Evolutionary conservation across 1,139 yeast genomes (phyloP), one percentile per base, ranked within the genome.

Genomic region (Debaryomyces singareniensis): DNA sequence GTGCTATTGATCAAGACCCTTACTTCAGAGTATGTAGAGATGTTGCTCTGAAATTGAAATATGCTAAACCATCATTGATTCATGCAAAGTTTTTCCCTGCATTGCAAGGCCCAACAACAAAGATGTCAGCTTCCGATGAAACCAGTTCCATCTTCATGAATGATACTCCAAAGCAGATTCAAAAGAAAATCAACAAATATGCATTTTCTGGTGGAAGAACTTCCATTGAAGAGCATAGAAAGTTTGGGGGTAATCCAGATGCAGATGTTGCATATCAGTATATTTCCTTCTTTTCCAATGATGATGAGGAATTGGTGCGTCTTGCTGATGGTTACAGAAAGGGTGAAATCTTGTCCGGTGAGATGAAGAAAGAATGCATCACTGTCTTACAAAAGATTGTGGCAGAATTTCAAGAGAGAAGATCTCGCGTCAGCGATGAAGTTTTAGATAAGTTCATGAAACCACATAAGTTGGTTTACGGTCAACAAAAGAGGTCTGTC

Each of bases 1-100:
- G 98, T 71, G 99, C 99, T 28, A 93, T 93, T 55, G 99, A 93
- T 56, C 96, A 89, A 65, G 99, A 93, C 58, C 98, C 99, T 23
- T 93, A 93, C 60, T 93, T 93, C 67, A 75, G 99, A 57, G 95
- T 93, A 18, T 85, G 96, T 60, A 75, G 99, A 60, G 99, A 93
- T 54, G 98, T 93, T 40, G 96, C 98, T 15, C 87, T 80, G 51
- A 91, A 89, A 57, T 73, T 93, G 52, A 84, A 82, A 59, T 93
- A 73, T 55, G 67, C 89, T 42, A 93, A 93, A 60, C 98, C 97
- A 13, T 77, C 96, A 4, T 72, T 91, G 55, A 71, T 93, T 43
- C 97, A 91, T 58, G 81, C 98, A 35, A 83, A 85, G 60, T 93
- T 93, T 59, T 91, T 93, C 82, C 99, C 99, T 25, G 97, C 98